A percentile compares a stretch with the other conserved stretches of the same genome.
Evolutionary conservation across 352 stramenopile genomes (phyloP).

Genomic region (Globisporangium yorkense): DNA sequence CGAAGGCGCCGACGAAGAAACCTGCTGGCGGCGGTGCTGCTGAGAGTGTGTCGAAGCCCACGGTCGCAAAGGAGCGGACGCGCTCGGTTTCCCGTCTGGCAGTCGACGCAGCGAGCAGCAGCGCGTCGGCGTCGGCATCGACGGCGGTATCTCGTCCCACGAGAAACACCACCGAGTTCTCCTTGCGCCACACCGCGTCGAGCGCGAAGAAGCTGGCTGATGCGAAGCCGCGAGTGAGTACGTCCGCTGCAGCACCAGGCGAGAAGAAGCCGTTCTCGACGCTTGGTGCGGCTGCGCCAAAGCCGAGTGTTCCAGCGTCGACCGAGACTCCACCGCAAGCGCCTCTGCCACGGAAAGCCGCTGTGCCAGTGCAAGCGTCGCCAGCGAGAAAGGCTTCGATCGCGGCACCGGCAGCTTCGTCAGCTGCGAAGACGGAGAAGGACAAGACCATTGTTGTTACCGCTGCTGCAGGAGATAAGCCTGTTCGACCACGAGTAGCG

Average conservation of each 20-base stretch:
- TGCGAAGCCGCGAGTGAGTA: conserved; percentile 1
- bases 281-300: not conserved
- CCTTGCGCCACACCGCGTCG: conserved; percentile 7
- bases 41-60: not conserved
- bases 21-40: not conserved
- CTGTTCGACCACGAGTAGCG: conserved; percentile 1
- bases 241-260: not conserved
- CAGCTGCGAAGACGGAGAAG: conserved; percentile 3
- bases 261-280: conserved; percentile 1
- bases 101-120: not conserved
- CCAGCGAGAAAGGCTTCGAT: conserved; percentile 4
- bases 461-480: not conserved
- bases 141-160: not conserved
- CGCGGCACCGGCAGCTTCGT: not conserved
- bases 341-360: conserved; percentile 4
- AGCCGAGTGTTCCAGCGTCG: not conserved
- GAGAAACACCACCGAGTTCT: not conserved
- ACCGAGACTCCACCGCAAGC: not conserved
- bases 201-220: conserved; percentile 11
- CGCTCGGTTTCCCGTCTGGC: not conserved
- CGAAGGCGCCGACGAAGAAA: conserved; percentile 1
- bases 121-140: not conserved
- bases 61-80: not conserved
- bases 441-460: no score
- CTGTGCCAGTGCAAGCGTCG: conserved; percentile 7